Evolutionary conservation across 192 early-diverging fungal genomes (phyloP).

Genomic region (Martensiomyces pterosporus): DNA sequence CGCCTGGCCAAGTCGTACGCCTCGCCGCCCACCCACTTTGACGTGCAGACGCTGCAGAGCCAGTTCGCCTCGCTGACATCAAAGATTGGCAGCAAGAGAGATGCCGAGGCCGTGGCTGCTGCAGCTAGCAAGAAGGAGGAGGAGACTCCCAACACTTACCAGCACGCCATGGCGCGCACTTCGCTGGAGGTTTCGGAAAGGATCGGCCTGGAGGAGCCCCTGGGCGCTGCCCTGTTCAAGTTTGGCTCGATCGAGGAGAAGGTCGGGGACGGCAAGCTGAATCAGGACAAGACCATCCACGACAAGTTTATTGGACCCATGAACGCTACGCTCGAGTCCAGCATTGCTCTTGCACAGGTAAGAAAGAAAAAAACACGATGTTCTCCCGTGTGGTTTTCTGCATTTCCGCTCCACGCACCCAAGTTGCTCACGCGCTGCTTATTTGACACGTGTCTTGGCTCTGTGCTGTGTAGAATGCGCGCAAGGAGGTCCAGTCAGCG

Average conservation of each 20-base stretch:
- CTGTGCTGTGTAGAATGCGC: constrained; percentile 57
- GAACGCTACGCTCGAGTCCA: constrained; percentile 61
- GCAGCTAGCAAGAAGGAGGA: constrained; percentile 32
- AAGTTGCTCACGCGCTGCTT: too few relatives aligned
- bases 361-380: too few relatives aligned
- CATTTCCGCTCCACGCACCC: too few relatives aligned
- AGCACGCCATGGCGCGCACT: constrained; percentile 74
- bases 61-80: constrained; percentile 57
- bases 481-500: constrained; percentile 76
- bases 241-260: constrained; percentile 81
- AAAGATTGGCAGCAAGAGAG: constrained; percentile 42
- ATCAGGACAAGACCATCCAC: constrained; percentile 69
- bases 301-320: constrained; percentile 76
- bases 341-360: constrained; percentile 69
- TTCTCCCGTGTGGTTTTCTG: too few relatives aligned
- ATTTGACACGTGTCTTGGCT: too few relatives aligned
- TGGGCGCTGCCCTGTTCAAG: constrained; percentile 83
- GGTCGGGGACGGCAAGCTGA: constrained; percentile 74
- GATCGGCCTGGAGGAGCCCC: constrained; percentile 75
- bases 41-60: constrained; percentile 63
- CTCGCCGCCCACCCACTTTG: constrained; percentile 64
- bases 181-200: constrained; percentile 61
- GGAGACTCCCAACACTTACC: constrained; percentile 54
- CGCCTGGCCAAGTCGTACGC: constrained; percentile 71
- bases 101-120: constrained; percentile 54